These are phyloP conservation scores for Paracorniculantispora psalliotae DNA, from an alignment of 2,329 filamentous ascomycete genomes.

Conservation along the genomic window DNA sequence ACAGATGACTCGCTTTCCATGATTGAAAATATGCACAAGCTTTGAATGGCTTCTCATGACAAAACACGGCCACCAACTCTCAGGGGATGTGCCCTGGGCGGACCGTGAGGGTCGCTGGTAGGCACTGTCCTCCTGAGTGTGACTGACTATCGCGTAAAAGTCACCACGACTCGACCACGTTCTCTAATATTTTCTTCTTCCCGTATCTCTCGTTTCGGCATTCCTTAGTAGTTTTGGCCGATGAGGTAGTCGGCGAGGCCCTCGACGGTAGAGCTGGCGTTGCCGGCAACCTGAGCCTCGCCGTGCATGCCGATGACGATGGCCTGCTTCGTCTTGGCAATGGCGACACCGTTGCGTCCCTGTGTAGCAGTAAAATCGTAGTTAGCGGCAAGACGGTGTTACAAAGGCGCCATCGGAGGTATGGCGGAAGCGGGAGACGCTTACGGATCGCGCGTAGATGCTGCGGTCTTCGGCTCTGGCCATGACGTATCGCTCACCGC, in stretches of 20 bases:
- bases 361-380: constrained; percentile 20
- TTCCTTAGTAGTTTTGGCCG: constrained; percentile 64
- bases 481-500: constrained; percentile 72
- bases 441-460: constrained; percentile 82
- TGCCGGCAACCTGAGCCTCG: constrained; percentile 67
- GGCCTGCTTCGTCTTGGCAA: constrained; percentile 83
- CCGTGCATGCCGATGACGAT: constrained; percentile 85
- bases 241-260: constrained; percentile 83
- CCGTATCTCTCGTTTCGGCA: not conserved
- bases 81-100: not conserved
- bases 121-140: not conserved
- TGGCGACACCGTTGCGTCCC: constrained; percentile 74
- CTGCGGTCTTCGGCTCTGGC: constrained; percentile 71
- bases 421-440: constrained; percentile 18
- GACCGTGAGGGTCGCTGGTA: not conserved
- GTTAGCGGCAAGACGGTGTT: not conserved
- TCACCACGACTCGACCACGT: not conserved
- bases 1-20: constrained; percentile 12
- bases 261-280: constrained; percentile 74
- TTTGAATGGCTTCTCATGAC: constrained; percentile 3
- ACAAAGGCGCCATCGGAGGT: not conserved
- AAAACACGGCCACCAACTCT: not conserved
- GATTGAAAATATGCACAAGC: constrained; percentile 13
- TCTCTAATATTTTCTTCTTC: not conserved
- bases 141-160: not conserved